Base-by-base conservation (phyloP, 2,329 filamentous ascomycete species). In the Stachybotrys echinatus region DNA sequence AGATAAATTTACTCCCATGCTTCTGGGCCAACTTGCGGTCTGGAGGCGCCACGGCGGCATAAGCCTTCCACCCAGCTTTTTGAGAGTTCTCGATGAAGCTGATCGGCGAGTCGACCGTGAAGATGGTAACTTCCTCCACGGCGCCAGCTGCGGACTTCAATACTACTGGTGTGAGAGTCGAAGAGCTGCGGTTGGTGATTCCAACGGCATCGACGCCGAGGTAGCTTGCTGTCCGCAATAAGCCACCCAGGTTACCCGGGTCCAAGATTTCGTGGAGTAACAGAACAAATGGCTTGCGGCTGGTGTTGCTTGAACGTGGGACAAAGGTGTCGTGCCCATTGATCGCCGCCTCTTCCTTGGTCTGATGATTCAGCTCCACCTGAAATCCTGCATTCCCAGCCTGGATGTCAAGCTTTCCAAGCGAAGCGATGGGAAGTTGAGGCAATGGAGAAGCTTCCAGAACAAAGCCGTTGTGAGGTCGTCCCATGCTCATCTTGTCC, bases 121-220 rank as follows among this genome's bases (percentile, higher is more conserved):
- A 84, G 2, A 96, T 70, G 0, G 82, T 81, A 47, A 96, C 73
- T 23, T 84, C 83, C 70, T 99, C 94, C 3, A 88, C 85, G 4
- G 92, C 92, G 7, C 94, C 94, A 0, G 90, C 85, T 1, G 92
- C 91, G 0, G 92, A 88, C 67, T 97, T 97, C 52, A 95, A 78
- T 0, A 89, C 85, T 8, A 92, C 81, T 0, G 90, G 79, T 7
- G 85, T 88, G 52, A 96, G 74, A 0, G 84, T 79, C 0, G 92
- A 88, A 17, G 87, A 89, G 59, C 83, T 86, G 52, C 83, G 81
- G 23, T 79, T 84, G 3, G 89, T 88, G 49, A 95, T 83, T 3
- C 84, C 83, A 19, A 99, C 81, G 5, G 89, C 92, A 49, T 92
- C 88, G 6, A 89, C 86, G 20, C 92, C 92, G n/a, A 97, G 80